These are phyloP conservation scores for Begonia masoniana DNA, from an alignment of 306 rosid genomes.

Conservation along the genomic window DNA sequence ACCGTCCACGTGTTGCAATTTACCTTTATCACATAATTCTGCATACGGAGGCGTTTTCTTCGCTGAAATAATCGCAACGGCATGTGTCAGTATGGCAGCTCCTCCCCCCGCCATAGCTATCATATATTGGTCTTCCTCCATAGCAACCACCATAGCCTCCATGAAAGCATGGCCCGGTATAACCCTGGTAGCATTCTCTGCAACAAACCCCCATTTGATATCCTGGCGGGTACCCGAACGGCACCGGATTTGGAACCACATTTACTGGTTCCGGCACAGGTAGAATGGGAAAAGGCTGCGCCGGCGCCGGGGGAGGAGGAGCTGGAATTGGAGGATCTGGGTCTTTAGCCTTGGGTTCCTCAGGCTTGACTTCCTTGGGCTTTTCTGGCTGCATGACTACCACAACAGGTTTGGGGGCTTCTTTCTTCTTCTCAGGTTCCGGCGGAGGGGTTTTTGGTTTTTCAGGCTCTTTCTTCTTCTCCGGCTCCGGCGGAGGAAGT, in stretches of 20 bases:
- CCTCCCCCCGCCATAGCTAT: slow-evolving; percentile 43
- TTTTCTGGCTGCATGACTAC: neutral
- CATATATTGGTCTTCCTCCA: slow-evolving; percentile 36
- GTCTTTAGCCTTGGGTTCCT: neutral
- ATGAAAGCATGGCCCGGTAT: slow-evolving; percentile 17
- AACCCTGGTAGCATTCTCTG: slow-evolving; percentile 18
- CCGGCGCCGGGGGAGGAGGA: neutral
- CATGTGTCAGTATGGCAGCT: slow-evolving; percentile 9
- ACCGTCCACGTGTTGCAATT: too few species aligned
- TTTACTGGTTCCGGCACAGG: slow-evolving; percentile 5
- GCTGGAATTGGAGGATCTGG: slow-evolving; percentile 3
- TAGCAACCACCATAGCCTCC: slow-evolving; percentile 15
- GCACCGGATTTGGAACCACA: neutral
- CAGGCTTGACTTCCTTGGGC: neutral
- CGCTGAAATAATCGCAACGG: slow-evolving; percentile 34
- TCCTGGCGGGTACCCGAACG: slow-evolving; percentile 10
- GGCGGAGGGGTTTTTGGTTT: neutral
- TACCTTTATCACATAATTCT: slow-evolving; percentile 28
- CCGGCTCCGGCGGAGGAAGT: slow-evolving; percentile 1
- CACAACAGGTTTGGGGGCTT: neutral
- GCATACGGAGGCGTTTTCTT: slow-evolving; percentile 39
- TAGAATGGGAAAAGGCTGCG: neutral
- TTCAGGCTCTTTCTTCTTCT: neutral
- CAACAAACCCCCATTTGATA: slow-evolving; percentile 19
- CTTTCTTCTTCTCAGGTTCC: neutral